Percentiles rank a stretch among this genome's conserved stretches.
These are phyloP conservation scores for Prunus dulcis DNA, from an alignment of 306 rosid genomes.

Conservation along the genomic window DNA sequence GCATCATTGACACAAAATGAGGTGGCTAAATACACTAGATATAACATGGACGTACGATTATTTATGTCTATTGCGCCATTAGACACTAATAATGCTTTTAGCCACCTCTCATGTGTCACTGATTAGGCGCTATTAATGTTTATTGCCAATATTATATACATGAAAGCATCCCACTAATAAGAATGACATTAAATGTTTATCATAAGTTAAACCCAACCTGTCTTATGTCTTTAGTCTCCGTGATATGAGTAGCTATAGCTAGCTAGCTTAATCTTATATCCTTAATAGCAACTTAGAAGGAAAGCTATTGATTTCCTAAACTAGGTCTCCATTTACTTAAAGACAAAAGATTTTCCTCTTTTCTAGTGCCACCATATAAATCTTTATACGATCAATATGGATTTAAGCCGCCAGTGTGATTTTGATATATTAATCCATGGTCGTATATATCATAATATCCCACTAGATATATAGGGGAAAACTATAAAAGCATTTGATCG, in stretches of 20 bases:
- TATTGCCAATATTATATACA: neutral
- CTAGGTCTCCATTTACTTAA: conserved; percentile 6
- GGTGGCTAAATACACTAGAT: too few species aligned
- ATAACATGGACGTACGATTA: too few species aligned
- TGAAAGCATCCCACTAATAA: neutral
- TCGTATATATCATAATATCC: too few species aligned
- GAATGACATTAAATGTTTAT: neutral
- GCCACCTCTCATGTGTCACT: too few species aligned
- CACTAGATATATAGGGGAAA: too few species aligned
- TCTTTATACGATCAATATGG: conserved; percentile 14
- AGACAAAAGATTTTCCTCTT: conserved; percentile 11
- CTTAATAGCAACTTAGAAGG: neutral
- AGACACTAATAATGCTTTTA: too few species aligned
- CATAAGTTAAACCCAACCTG: neutral
- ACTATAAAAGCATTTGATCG: neutral
- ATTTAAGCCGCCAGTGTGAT: conserved; percentile 14
- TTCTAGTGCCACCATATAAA: conserved; percentile 7
- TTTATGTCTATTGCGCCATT: too few species aligned
- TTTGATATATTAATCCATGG: conserved; percentile 19
- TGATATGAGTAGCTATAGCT: conserved; percentile 6
- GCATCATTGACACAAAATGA: too few species aligned
- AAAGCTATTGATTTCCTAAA: conserved; percentile 13
- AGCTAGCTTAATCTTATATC: neutral
- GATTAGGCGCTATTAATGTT: too few species aligned
- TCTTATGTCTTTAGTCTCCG: neutral